Base-by-base conservation (phyloP, 2,329 filamentous ascomycete genomes). In the Aureobasidium sp. region DNA sequence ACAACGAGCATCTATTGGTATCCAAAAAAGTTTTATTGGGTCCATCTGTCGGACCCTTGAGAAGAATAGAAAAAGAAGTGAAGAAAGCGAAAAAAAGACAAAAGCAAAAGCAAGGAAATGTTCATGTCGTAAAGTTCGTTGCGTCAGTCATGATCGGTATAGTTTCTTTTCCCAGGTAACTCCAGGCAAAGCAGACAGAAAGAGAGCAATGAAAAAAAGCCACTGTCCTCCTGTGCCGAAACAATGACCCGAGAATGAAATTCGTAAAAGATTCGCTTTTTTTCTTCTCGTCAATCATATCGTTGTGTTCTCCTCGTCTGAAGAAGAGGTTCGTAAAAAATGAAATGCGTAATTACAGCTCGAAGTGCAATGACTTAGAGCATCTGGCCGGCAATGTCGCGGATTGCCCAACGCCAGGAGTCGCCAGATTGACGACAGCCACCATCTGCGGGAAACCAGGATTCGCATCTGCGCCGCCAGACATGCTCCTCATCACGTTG, bases 401-500 rank as follows among this genome's bases (percentile, higher is more conserved):
- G 75, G 61, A 84, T 88, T 53, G 85, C 85, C 91, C 91, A 95
- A 74, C 88, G 84, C 90, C 89, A 91, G 59, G 82, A 79, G 66
- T 82, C 82, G 68, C 81, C 75, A 65, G 82, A 83, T 66, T 80
- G 76, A 64, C 79, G 78, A 67, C 66, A 72, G 62, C 81, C 78
- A 68, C 75, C 71, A 64, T 82, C 81, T 66, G 81, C 77, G 57
- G 82, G 82, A 66, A 93, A 84, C 94, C 94, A 99, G 70, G 84
- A 87, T 72, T 89, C 87, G 67, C 93, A 93, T 76, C 92, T 93
- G 73, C 87, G 87, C 67, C 88, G 83, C 94, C 94, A 99, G 64
- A 90, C 83, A 52, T 90, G 87, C 76, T 99, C 94, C 76, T 99
- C 94, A 70, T 93, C 91, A 64, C 89, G 84, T 72, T 97, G 93